Evolutionary conservation across 176 grass and related monocot species (phyloP), one percentile per base, ranked within the genome.

Genomic region (Musa itinerans): DNA sequence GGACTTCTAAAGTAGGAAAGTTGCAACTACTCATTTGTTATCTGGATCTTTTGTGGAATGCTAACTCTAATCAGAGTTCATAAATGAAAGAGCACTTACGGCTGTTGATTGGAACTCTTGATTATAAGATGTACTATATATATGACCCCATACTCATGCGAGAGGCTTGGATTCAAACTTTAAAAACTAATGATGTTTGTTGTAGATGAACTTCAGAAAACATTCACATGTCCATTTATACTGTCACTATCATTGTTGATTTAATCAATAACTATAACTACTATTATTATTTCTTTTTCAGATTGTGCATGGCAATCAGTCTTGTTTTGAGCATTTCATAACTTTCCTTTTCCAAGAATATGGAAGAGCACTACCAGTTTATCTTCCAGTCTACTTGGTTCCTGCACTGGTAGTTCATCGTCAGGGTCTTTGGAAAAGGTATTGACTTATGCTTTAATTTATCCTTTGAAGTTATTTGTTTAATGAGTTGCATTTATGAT

Each of bases 341-440:
- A 91, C 82, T 27, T 99, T 94, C 74, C 83, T 94, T 82, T 61
- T 94, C 68, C 88, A 99, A 94, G 95, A 84, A 80, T 99, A 94
- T 86, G 84, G 82, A 69, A 94, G 90, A 87, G 95, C 95, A 78
- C 27, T 94, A 67, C 95, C 95, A 64, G 95, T 99, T 54, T 99
- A 99, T 79, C 52, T 94, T 76, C 95, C 95, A 58, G 95, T 98
- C 59, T 98, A 98, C 56, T 76, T 98, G 55, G 80, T 89, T 79
- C 95, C 95, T 64, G 95, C 95, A 53, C 84, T 98, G 58, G 87
- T 98, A 82, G 95, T 99, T 80, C 95, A 99, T 82, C 91, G 90
- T 64, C 83, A 94, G 85, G 83, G 83, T 70, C 90, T 99, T 69
- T 53, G 87, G 88, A 91, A 94, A 94, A 89, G 88, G 90, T 94